These are phyloP conservation scores for Naganishia sp. DNA, from an alignment of 1,284 basidiomycete species.

Conservation along the genomic window DNA sequence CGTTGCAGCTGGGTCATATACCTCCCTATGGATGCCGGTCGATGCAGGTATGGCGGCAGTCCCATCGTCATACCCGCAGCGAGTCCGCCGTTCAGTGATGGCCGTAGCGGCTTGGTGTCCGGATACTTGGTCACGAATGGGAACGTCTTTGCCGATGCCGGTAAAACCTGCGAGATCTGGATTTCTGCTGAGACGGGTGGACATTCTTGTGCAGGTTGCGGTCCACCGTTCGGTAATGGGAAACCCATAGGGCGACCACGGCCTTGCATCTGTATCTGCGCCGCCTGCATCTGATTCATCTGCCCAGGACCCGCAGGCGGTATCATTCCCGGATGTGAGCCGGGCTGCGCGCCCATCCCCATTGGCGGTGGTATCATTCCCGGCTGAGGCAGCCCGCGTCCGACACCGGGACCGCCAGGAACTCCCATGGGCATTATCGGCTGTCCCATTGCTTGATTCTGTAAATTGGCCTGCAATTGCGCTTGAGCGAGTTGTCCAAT, in stretches of 20 bases:
- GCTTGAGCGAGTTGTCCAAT: conserved; percentile 29
- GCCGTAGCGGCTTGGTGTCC: conserved; percentile 25
- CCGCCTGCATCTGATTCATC: conserved; percentile 19
- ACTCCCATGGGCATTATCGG: conserved; percentile 4
- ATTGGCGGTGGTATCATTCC: conserved; percentile 25
- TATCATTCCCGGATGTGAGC: conserved; percentile 8
- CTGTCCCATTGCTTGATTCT: conserved; percentile 20
- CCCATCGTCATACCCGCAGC: conserved; percentile 22
- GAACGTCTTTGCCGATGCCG: conserved; percentile 14
- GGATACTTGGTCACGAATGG: conserved; percentile 19
- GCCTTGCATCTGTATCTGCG: conserved; percentile 15
- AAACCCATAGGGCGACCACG: conserved; percentile 11
- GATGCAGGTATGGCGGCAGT: conserved; percentile 16
- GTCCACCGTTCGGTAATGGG: background rate
- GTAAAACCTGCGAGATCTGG: conserved; percentile 19
- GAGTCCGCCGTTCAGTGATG: conserved; percentile 20
- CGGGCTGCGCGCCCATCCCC: conserved; percentile 1
- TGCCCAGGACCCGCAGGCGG: conserved; percentile 2
- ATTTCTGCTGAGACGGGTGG: conserved; percentile 18
- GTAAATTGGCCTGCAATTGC: conserved; percentile 28
- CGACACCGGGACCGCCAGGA: conserved; percentile 1
- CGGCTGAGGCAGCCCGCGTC: background rate
- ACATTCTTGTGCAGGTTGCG: conserved; percentile 3
- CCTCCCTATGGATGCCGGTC: conserved; percentile 15
- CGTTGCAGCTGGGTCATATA: conserved; percentile 15